Conservation (phyloP, 2,329 filamentous ascomycete genomes). For the Dactylella cylindrospora region DNA sequence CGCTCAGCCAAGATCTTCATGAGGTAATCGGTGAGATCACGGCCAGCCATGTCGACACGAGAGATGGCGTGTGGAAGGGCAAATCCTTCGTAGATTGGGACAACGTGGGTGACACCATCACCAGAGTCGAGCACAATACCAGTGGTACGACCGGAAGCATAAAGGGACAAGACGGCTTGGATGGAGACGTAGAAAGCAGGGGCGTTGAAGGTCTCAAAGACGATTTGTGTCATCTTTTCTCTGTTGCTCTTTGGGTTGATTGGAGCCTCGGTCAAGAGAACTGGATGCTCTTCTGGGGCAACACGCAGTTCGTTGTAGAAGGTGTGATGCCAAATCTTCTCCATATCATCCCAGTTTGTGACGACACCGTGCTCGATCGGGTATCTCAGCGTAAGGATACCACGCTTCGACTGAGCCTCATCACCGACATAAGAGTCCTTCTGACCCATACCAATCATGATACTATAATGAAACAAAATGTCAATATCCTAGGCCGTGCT, state of each 20-base stretch:
- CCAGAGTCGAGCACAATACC: constrained; percentile 99
- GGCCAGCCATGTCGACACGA: constrained; percentile 99
- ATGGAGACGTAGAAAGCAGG: constrained; percentile 99
- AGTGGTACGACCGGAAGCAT: constrained; percentile 99
- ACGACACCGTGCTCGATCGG: constrained; percentile 99
- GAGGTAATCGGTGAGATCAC: constrained; percentile 99
- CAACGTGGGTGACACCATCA: constrained; percentile 99
- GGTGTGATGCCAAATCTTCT: constrained; percentile 99
- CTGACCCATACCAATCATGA: constrained; percentile 99
- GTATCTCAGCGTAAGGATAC: constrained; percentile 99
- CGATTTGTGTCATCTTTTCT: constrained; percentile 99
- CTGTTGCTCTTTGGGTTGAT: constrained; percentile 99
- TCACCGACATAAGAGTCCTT: constrained; percentile 99
- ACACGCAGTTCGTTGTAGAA: constrained; percentile 99
- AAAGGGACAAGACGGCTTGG: constrained; percentile 97
- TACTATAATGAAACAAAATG: constrained; percentile 61
- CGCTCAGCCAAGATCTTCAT: constrained; percentile 99
- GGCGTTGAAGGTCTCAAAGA: constrained; percentile 99
- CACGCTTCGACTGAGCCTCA: constrained; percentile 99
- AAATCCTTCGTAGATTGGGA: constrained; percentile 99
- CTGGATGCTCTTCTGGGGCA: constrained; percentile 98
- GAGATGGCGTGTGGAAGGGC: constrained; percentile 99
- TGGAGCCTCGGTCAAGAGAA: constrained; percentile 96
- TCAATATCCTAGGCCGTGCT: constrained; percentile 44
- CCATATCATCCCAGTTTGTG: constrained; percentile 99